phyloP scores from a whole-genome alignment of 1,284 basidiomycete genomes.

The Boletus sp. region DNA sequence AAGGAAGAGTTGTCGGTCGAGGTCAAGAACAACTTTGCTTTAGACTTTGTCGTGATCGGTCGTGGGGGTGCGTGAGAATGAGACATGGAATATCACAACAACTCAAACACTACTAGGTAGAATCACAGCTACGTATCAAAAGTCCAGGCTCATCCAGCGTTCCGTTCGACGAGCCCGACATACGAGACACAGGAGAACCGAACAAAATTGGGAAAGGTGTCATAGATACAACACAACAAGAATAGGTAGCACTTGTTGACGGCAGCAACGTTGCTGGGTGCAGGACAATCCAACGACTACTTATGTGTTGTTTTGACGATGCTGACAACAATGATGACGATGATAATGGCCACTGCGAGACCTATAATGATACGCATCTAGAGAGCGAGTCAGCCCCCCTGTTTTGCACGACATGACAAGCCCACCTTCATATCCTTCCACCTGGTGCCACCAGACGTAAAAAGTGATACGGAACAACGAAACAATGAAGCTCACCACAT shows the following conservation, averaged over 20 bases:
- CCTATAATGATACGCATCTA: constrained; percentile 91
- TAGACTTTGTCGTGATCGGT: no score
- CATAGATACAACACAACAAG: constrained; percentile 37
- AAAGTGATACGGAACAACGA: constrained; percentile 3
- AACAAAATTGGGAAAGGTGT: constrained; percentile 27
- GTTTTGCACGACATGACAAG: constrained; percentile 7
- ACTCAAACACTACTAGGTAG: constrained; percentile 11
- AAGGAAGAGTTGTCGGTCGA: constrained; percentile 1
- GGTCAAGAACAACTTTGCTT: constrained; percentile 14
- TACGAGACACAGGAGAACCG: constrained; percentile 15
- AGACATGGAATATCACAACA: constrained; percentile 21
- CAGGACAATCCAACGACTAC: constrained; percentile 19
- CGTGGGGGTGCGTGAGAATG: constrained; percentile 23
- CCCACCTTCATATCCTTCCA: constrained; percentile 96
- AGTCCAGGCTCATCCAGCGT: constrained; percentile 20
- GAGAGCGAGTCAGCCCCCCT: constrained; percentile 9
- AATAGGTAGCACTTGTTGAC: constrained; percentile 11
- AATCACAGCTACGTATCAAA: constrained; percentile 26
- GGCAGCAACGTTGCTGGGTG: background rate
- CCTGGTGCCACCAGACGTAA: constrained; percentile 42
- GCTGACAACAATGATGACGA: constrained; percentile 91
- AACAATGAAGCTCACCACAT: constrained; percentile 65
- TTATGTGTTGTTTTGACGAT: constrained; percentile 78
- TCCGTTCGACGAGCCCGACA: constrained; percentile 16
- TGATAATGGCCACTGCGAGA: constrained; percentile 80